Evolutionary conservation across 2,329 filamentous ascomycete genomes (phyloP), one percentile per base, ranked within the genome.

Genomic region (Aspergillus fumigatiaffinis): DNA sequence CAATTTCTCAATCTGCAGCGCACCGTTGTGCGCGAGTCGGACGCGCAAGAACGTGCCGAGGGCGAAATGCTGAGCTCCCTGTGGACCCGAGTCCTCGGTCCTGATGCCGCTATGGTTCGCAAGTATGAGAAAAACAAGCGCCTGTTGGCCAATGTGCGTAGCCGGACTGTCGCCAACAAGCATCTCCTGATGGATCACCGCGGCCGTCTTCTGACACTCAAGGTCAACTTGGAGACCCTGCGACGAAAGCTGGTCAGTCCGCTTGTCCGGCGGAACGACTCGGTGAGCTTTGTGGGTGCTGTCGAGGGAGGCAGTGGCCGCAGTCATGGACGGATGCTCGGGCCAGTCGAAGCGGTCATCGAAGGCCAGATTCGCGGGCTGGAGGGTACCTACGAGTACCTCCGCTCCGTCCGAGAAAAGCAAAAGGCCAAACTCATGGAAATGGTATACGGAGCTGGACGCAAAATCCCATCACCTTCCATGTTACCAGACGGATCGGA

Each of bases 91-190:
- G 85, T 96, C 23, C 85, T 97, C 1, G 92, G 92, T 1, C 81
- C 88, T 42, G 88, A 90, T 67, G 86, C 89, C 7, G 82, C 81
- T 48, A 83, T 88, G 63, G 81, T 96, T n/a, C 84, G 86, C 70
- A 97, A 97, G 73, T 97, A 92, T 74, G 91, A 96, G 73, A 91
- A 90, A 76, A 97, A 97, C 79, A 88, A 88, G 60, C 82, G 86
- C 51, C 81, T 97, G 0, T 84, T 97, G 25, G 84, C 82, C 51
- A 88, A 88, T 63, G 88, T 97, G 56, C 87, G 92, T 61, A 85
- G 88, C 57, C 89, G 89, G 67, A 96, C 92, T 1, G 86, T 96
- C 25, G 84, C 86, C 60, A 96, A 97, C 77, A 97, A 97, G 76
- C 85, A 87, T 61, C 83, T 95, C 38, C 82, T 97, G 8, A 86